These are phyloP conservation scores for Styphnolobium japonicum DNA, from an alignment of 306 rosid species.

Conservation along the genomic window DNA sequence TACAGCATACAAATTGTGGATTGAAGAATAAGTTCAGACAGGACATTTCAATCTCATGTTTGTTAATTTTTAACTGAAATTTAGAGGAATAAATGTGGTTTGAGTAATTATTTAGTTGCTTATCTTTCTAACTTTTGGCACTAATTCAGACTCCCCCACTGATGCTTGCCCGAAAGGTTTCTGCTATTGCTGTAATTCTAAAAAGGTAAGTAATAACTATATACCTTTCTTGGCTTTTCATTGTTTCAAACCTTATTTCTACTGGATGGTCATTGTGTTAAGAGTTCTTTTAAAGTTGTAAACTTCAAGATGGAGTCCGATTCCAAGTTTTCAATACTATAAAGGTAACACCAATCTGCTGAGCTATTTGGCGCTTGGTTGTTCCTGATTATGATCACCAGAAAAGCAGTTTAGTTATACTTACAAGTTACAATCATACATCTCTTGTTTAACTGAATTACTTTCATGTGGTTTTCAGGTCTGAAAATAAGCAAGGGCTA, in stretches of 20 bases:
- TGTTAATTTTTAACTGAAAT: conserved; percentile 22
- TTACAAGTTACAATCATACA: neutral
- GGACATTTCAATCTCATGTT: conserved; percentile 11
- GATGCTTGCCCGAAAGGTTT: conserved; percentile 65
- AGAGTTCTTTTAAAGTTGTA: neutral
- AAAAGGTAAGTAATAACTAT: conserved; percentile 52
- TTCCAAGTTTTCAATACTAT: conserved; percentile 4
- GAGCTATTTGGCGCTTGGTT: neutral
- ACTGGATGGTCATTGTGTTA: neutral
- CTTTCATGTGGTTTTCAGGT: conserved; percentile 52
- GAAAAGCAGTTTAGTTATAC: conserved; percentile 15
- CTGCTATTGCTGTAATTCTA: conserved; percentile 64
- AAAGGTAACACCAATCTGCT: conserved; percentile 12
- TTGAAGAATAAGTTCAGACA: neutral
- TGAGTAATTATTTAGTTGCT: conserved; percentile 10
- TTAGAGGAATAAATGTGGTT: conserved; percentile 16
- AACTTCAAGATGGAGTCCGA: conserved; percentile 6
- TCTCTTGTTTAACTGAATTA: conserved; percentile 17
- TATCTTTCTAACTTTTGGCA: conserved; percentile 11
- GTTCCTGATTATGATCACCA: conserved; percentile 27
- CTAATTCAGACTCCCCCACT: conserved; percentile 67
- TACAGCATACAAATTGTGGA: neutral
- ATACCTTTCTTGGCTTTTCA: neutral
- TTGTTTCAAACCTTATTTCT: conserved; percentile 8
- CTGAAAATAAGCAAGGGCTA: conserved; percentile 83